phyloP scores from a whole-genome alignment of 345 rosid species.

The Eucalyptus lansdowneana region DNA sequence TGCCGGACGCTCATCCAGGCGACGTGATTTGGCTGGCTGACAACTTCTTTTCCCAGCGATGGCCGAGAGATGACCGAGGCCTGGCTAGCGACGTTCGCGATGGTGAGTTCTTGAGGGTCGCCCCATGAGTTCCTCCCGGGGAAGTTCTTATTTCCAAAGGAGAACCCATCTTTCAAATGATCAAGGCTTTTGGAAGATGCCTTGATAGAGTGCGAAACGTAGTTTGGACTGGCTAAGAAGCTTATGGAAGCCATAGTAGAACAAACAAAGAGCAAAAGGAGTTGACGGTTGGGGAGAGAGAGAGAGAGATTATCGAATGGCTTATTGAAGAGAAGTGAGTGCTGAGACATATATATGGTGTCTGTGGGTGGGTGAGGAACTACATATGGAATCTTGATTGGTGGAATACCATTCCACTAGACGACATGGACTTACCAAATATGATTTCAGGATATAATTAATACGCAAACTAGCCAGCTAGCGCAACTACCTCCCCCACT shows the following conservation, averaged over 20 bases:
- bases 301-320: not conserved
- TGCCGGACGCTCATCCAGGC: slow-evolving; percentile 86
- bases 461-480: not conserved
- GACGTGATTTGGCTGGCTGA: slow-evolving; percentile 19
- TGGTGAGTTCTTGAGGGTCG: not conserved
- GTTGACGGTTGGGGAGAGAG: not conserved
- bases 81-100: slow-evolving; percentile 19
- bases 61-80: not conserved
- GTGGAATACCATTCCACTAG: slow-evolving; percentile 27
- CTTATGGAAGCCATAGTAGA: slow-evolving; percentile 28
- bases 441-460: not conserved
- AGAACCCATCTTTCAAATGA: not conserved
- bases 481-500: no score
- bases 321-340: not conserved
- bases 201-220: not conserved
- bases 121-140: slow-evolving; percentile 2
- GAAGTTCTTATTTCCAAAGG: not conserved
- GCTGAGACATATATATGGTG: not conserved
- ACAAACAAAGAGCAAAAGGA: not conserved
- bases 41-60: slow-evolving; percentile 12
- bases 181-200: slow-evolving; percentile 1
- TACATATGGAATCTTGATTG: slow-evolving; percentile 19
- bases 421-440: slow-evolving; percentile 1
- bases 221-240: slow-evolving; percentile 2
- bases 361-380: not conserved